A percentile compares a stretch with the other conserved stretches of the same genome.
Evolutionary conservation across 208 protist species (phyloP).

Genomic region (Jaenimonas drosophilae): DNA sequence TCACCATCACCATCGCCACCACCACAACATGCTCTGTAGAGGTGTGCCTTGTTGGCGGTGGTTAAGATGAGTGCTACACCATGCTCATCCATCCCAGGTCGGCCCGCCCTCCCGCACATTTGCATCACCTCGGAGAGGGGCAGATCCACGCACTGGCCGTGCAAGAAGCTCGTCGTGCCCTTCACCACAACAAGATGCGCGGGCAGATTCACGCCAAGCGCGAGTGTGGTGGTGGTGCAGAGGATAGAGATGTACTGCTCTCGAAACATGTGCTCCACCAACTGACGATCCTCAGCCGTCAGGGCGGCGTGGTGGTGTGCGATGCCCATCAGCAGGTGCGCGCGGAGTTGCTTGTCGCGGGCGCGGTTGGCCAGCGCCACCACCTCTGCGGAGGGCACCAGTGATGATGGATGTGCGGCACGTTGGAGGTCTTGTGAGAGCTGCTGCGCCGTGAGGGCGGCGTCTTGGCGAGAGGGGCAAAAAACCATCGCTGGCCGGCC

Average conservation of each 20-base stretch:
- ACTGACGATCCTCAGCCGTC: slow-evolving; percentile 38
- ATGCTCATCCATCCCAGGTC: slow-evolving; percentile 74
- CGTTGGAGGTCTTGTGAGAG: slow-evolving; percentile 44
- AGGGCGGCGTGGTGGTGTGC: slow-evolving; percentile 88
- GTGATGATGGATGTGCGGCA: slow-evolving; percentile 12
- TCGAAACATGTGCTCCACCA: slow-evolving; percentile 86
- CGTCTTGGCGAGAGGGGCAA: slow-evolving; percentile 76
- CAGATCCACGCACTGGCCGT: slow-evolving; percentile 90
- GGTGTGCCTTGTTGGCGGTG: slow-evolving; percentile 24
- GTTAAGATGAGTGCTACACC: slow-evolving; percentile 89
- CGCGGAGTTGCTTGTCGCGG: slow-evolving; percentile 64
- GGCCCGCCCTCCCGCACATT: slow-evolving; percentile 95
- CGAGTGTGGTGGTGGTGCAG: slow-evolving; percentile 90
- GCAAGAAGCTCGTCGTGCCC: slow-evolving; percentile 98
- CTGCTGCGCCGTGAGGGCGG: slow-evolving; percentile 47
- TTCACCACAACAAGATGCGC: slow-evolving; percentile 92
- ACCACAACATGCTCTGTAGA: too few species aligned
- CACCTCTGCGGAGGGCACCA: slow-evolving; percentile 30
- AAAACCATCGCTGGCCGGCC: slow-evolving; percentile 85
- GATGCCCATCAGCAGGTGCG: slow-evolving; percentile 52
- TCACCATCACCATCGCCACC: too few species aligned
- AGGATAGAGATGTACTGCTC: slow-evolving; percentile 76
- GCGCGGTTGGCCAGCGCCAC: slow-evolving; percentile 14
- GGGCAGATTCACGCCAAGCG: slow-evolving; percentile 91
- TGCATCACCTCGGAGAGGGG: slow-evolving; percentile 97